Conservation (phyloP, 192 early-diverging fungal species). For the Linderina pennispora region DNA sequence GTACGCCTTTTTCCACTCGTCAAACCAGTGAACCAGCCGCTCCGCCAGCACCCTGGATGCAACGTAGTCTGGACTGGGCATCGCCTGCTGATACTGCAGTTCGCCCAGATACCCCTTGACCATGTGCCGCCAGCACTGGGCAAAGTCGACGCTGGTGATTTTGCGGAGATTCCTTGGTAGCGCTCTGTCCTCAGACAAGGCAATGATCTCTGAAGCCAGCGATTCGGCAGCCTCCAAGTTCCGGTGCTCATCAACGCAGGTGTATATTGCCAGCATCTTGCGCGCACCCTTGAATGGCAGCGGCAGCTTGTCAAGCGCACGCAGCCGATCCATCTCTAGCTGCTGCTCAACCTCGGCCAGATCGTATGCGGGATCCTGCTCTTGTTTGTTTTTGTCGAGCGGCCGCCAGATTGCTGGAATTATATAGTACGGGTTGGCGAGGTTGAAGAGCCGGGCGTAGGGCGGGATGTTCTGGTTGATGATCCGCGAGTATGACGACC, state of each 20-base stretch:
- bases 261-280: constrained; percentile 31
- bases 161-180: too few relatives aligned
- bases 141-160: too few relatives aligned
- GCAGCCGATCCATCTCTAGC: constrained; percentile 35
- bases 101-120: too few relatives aligned
- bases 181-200: constrained; percentile 10
- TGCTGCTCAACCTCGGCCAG: constrained; percentile 30
- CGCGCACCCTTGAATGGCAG: constrained; percentile 13
- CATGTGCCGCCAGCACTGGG: too few relatives aligned
- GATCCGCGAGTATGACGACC: constrained; percentile 30
- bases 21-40: too few relatives aligned
- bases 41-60: too few relatives aligned
- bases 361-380: constrained; percentile 16
- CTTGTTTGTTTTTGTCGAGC: not conserved
- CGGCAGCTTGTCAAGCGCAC: constrained; percentile 40
- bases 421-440: constrained; percentile 28
- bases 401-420: constrained; percentile 6
- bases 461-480: constrained; percentile 3
- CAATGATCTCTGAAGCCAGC: constrained; percentile 22
- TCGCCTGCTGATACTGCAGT: too few relatives aligned
- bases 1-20: too few relatives aligned
- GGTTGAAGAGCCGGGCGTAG: constrained; percentile 15
- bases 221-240: constrained; percentile 26
- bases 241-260: constrained; percentile 33
- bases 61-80: too few relatives aligned